Conservation (phyloP, 2,329 filamentous ascomycete species). For the Scedosporium boydii region DNA sequence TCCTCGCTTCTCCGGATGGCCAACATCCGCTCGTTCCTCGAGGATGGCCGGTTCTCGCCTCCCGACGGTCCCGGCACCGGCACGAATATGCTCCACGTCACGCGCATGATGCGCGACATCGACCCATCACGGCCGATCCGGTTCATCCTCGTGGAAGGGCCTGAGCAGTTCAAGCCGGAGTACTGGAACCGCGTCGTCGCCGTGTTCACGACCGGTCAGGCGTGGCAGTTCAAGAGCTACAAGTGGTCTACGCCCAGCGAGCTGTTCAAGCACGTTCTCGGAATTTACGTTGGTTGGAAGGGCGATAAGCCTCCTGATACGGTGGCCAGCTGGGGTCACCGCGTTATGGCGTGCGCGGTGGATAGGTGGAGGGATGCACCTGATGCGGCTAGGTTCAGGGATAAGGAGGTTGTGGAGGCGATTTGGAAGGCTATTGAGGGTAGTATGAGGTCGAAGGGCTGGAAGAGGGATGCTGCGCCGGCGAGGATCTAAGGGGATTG, state of each 20-base stretch:
- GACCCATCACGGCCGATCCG: conserved; percentile 66
- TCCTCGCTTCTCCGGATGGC: conserved; percentile 91
- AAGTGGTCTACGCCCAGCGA: conserved; percentile 87
- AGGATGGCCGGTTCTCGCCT: conserved; percentile 71
- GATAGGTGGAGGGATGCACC: conserved; percentile 63
- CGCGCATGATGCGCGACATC: conserved; percentile 63
- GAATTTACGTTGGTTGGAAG: conserved; percentile 85
- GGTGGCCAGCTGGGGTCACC: conserved; percentile 76
- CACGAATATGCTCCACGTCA: conserved; percentile 77
- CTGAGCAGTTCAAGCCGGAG: conserved; percentile 92
- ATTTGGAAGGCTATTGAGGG: conserved; percentile 87
- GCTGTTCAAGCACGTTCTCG: conserved; percentile 79
- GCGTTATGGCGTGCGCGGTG: conserved; percentile 69
- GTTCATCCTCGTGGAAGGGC: conserved; percentile 91
- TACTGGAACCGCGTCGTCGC: conserved; percentile 95
- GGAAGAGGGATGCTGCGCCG: conserved; percentile 63
- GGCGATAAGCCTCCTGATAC: conserved; percentile 71
- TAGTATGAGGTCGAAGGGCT: conserved; percentile 78
- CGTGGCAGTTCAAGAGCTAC: conserved; percentile 98
- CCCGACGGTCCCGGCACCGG: conserved; percentile 60
- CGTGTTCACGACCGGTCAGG: conserved; percentile 94
- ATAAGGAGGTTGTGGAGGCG: conserved; percentile 84
- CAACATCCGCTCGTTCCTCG: conserved; percentile 91
- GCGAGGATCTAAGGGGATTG: conserved; percentile 32
- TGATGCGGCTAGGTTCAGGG: conserved; percentile 61